Conservation (phyloP, 2,329 filamentous ascomycete genomes). For the Talaromyces sp. region DNA sequence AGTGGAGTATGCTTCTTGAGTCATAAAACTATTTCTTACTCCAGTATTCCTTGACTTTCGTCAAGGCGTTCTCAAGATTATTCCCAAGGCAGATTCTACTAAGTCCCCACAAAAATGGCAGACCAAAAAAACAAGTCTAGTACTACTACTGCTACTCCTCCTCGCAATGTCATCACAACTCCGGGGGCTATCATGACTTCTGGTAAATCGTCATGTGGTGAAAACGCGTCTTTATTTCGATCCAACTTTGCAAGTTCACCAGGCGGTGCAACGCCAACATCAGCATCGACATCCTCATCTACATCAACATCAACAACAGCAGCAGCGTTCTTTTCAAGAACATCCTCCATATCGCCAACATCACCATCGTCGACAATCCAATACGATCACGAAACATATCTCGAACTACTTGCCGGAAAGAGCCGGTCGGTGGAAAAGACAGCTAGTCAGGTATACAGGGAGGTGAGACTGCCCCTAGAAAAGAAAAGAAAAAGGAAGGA, state of each 20-base stretch:
- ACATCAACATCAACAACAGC: not conserved
- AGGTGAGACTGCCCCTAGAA: slow-evolving; percentile 16
- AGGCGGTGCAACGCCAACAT: not conserved
- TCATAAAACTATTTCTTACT: not conserved
- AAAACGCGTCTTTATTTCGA: not conserved
- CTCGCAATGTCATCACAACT: not conserved
- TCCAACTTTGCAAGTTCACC: not conserved
- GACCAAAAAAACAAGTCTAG: not conserved
- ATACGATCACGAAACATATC: slow-evolving; percentile 29
- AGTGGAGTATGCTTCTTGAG: not conserved
- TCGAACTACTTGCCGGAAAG: slow-evolving; percentile 22
- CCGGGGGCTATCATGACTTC: not conserved
- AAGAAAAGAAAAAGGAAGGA: not conserved
- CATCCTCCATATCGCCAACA: not conserved
- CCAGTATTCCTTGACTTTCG: not conserved
- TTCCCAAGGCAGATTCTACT: not conserved
- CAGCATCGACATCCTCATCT: not conserved
- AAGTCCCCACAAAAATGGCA: not conserved
- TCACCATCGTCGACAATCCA: slow-evolving; percentile 16
- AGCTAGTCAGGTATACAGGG: slow-evolving; percentile 26
- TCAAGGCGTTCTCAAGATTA: not conserved
- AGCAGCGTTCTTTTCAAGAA: not conserved
- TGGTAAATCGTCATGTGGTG: not conserved
- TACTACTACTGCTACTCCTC: not conserved
- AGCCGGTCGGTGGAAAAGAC: slow-evolving; percentile 20